These are phyloP conservation scores for Tillandsia fasciculata DNA, from an alignment of 176 grass and related monocot genomes.

Conservation along the genomic window DNA sequence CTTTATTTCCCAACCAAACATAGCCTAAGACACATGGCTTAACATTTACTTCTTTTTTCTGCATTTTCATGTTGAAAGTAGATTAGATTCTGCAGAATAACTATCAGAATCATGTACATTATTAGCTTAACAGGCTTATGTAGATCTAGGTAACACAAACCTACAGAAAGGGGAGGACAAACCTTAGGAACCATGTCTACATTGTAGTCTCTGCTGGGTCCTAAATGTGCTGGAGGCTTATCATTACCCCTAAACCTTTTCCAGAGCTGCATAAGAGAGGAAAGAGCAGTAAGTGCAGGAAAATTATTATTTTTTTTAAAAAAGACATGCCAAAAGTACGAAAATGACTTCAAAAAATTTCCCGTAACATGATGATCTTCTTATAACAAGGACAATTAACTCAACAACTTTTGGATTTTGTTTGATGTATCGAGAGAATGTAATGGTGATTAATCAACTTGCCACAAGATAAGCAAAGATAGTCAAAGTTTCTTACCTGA, in stretches of 20 bases:
- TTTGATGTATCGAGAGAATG: neutral
- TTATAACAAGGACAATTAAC: neutral
- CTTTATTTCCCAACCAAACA: too few species aligned
- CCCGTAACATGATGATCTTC: neutral
- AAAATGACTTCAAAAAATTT: neutral
- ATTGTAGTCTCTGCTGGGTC: constrained; percentile 88
- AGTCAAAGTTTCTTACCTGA: constrained; percentile 11
- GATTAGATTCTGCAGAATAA: too few species aligned
- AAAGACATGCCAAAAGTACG: neutral
- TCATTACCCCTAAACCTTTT: constrained; percentile 88
- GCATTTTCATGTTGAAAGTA: too few species aligned
- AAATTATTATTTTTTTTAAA: constrained; percentile 1
- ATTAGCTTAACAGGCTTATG: neutral
- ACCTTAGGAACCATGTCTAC: constrained; percentile 96
- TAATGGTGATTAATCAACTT: neutral
- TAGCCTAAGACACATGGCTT: neutral
- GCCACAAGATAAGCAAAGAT: neutral
- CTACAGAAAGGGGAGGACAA: constrained; percentile 3
- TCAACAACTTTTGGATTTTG: neutral
- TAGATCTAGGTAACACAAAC: neutral
- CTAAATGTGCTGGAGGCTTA: constrained; percentile 66
- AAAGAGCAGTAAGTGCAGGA: neutral
- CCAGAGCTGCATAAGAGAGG: constrained; percentile 52
- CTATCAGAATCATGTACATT: too few species aligned
- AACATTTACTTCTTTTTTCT: neutral